phyloP scores from a whole-genome alignment of 805 yeast genomes.

The Metschnikowia reukaufii region DNA sequence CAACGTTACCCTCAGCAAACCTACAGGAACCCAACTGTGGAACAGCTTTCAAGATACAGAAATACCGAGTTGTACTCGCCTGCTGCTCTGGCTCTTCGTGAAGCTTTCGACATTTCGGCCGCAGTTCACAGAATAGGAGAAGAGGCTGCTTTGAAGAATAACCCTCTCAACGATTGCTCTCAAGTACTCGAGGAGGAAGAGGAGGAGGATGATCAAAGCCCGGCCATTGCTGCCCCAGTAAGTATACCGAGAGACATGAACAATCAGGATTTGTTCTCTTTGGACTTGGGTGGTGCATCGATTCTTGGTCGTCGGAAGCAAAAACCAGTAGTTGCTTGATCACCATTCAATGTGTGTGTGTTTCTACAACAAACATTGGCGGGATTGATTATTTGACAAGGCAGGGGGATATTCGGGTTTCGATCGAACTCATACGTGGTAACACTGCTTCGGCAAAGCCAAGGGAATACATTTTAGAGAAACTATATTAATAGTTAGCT shows the following conservation, averaged over 20 bases:
- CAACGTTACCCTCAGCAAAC: slow-evolving; percentile 8
- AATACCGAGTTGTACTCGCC: slow-evolving; percentile 53
- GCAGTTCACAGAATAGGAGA: slow-evolving; percentile 83
- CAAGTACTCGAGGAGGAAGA: slow-evolving; percentile 40
- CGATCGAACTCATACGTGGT: no score
- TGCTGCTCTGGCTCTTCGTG: slow-evolving; percentile 78
- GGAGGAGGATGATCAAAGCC: slow-evolving; percentile 26
- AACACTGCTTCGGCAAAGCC: background rate
- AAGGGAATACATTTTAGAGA: slow-evolving; percentile 4
- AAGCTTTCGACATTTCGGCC: slow-evolving; percentile 82
- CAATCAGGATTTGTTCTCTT: slow-evolving; percentile 34
- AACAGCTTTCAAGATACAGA: slow-evolving; percentile 14
- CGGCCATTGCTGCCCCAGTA: slow-evolving; percentile 1
- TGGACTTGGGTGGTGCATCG: slow-evolving; percentile 53
- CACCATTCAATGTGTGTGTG: background rate
- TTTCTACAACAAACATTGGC: no score
- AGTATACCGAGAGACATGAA: slow-evolving; percentile 16
- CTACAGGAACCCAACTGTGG: slow-evolving; percentile 4
- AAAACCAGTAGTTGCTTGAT: slow-evolving; percentile 19
- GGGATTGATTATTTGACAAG: no score
- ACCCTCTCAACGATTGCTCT: slow-evolving; percentile 20
- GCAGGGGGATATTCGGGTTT: no score
- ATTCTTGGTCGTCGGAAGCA: slow-evolving; percentile 47
- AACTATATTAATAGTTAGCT: background rate
- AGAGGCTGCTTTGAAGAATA: slow-evolving; percentile 46